A percentile compares a stretch with the other conserved stretches of the same genome.
These are phyloP conservation scores for Penicillium parvum DNA, from an alignment of 495 filamentous ascomycete genomes.

Conservation along the genomic window DNA sequence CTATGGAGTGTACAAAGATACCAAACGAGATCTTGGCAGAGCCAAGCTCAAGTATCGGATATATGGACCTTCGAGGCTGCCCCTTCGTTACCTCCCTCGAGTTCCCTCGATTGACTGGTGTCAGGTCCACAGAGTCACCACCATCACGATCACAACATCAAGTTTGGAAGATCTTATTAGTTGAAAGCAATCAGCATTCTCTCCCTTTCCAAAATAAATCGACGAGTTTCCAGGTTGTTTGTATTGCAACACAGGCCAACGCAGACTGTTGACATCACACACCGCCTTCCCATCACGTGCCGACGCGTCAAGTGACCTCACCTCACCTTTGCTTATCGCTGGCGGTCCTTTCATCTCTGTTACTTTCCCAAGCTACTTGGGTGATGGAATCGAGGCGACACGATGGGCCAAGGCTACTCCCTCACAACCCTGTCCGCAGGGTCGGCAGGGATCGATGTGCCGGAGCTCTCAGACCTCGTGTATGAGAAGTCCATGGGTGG, in stretches of 20 bases:
- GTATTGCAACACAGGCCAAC: neutral
- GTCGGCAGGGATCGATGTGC: slow-evolving; percentile 86
- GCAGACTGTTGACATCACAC: slow-evolving; percentile 6
- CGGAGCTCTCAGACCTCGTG: slow-evolving; percentile 80
- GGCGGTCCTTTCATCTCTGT: neutral
- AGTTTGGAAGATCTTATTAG: neutral
- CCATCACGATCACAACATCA: neutral
- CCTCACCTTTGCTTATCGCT: slow-evolving; percentile 4
- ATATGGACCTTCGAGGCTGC: too few species aligned
- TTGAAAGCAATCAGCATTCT: neutral
- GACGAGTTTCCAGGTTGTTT: neutral
- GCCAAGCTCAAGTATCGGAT: too few species aligned
- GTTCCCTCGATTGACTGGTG: too few species aligned
- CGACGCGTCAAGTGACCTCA: slow-evolving; percentile 23
- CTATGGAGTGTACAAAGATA: too few species aligned
- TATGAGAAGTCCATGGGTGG: slow-evolving; percentile 93
- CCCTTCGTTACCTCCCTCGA: too few species aligned
- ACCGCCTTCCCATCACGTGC: slow-evolving; percentile 27
- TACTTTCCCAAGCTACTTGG: slow-evolving; percentile 2
- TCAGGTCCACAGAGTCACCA: too few species aligned
- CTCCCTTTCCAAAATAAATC: neutral
- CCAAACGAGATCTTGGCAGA: too few species aligned
- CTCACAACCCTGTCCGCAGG: slow-evolving; percentile 84
- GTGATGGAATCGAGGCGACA: slow-evolving; percentile 39
- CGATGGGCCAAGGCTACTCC: slow-evolving; percentile 97